A percentile compares a stretch with the other conserved stretches of the same genome.
These are phyloP conservation scores for Globisporangium acanthophoron DNA, from an alignment of 352 stramenopile species.

Conservation along the genomic window DNA sequence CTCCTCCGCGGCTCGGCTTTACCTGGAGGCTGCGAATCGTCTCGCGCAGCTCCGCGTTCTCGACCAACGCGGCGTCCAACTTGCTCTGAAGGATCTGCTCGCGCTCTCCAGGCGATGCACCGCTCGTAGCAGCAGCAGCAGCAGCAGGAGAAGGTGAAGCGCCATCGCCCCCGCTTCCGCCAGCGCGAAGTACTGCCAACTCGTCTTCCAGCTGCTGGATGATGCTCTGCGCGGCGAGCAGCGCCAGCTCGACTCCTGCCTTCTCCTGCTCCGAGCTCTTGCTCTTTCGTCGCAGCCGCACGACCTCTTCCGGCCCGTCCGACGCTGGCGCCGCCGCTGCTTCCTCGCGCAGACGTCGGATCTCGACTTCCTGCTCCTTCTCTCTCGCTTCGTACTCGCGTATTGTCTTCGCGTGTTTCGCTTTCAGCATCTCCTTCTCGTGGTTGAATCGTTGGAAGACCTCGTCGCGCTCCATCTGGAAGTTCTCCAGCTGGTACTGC, in stretches of 20 bases:
- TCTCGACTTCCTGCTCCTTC: constrained; percentile 17
- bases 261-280: constrained; percentile 24
- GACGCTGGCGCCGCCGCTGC: neutral
- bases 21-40: constrained; percentile 62
- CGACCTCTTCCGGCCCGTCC: constrained; percentile 9
- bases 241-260: constrained; percentile 21
- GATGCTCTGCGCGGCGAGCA: constrained; percentile 24
- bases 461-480: constrained; percentile 14
- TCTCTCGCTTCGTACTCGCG: constrained; percentile 12
- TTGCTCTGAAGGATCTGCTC: constrained; percentile 32
- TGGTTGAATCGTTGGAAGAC: constrained; percentile 2
- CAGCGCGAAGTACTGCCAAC: constrained; percentile 8
- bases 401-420: constrained; percentile 11
- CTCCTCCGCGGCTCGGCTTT: constrained; percentile 29
- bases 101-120: constrained; percentile 11
- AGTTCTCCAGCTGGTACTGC: constrained; percentile 5
- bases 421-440: constrained; percentile 22
- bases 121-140: neutral
- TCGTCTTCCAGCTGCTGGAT: constrained; percentile 43
- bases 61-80: constrained; percentile 39
- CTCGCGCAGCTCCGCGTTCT: constrained; percentile 58
- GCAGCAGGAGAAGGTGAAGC: neutral
- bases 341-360: constrained; percentile 12
- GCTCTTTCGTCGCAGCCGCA: constrained; percentile 10
- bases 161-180: neutral